Evolutionary conservation across 1,139 yeast genomes (phyloP).

Genomic region (Taphrina flavorubra): DNA sequence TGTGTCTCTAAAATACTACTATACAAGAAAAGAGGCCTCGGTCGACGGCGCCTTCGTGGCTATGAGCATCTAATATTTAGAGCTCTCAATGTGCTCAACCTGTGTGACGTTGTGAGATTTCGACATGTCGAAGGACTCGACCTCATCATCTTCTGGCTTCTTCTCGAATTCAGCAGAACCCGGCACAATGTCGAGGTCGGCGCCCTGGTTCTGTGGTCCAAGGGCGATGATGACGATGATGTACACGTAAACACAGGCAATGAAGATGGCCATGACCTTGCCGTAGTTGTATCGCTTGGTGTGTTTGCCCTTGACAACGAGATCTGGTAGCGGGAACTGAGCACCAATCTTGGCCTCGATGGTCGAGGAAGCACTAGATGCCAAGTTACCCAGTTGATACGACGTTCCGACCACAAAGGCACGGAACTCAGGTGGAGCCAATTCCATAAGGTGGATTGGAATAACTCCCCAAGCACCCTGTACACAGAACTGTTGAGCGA

Average conservation of each 20-base stretch:
- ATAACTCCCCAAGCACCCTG: constrained; percentile 91
- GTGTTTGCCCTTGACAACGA: constrained; percentile 44
- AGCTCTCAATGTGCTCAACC: constrained; percentile 16
- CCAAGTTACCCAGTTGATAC: constrained; percentile 83
- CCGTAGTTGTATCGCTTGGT: constrained; percentile 58
- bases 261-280: constrained; percentile 78
- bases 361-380: constrained; percentile 82
- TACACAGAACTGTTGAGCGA: constrained; percentile 77
- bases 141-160: neutral
- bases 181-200: constrained; percentile 23
- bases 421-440: constrained; percentile 73
- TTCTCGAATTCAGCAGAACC: constrained; percentile 4
- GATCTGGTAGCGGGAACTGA: constrained; percentile 27
- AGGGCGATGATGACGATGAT: constrained; percentile 63
- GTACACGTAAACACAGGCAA: constrained; percentile 76
- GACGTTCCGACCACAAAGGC: constrained; percentile 73
- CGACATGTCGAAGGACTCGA: constrained; percentile 21
- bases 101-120: constrained; percentile 12
- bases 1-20: neutral
- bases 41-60: too few species aligned
- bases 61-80: neutral
- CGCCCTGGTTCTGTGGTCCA: constrained; percentile 66
- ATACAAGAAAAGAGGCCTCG: neutral
- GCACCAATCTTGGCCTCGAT: constrained; percentile 79
- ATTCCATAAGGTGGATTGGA: constrained; percentile 77